Evolutionary conservation across 495 filamentous ascomycete species (phyloP).

Genomic region (Penicillium salamii): DNA sequence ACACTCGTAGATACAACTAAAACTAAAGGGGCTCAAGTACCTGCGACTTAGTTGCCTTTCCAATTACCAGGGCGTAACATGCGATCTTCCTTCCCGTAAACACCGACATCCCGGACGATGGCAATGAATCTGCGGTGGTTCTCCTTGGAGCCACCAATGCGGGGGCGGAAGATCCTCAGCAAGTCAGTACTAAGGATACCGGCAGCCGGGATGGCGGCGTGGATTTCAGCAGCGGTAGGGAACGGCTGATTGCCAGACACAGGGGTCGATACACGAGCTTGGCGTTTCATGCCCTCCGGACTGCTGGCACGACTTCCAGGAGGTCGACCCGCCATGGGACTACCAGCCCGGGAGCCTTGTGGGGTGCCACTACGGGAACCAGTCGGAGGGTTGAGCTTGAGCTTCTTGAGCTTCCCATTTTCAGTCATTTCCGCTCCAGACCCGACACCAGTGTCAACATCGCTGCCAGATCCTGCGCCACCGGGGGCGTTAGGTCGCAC

Average conservation of each 20-base stretch:
- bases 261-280: conserved; percentile 38
- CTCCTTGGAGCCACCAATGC: conserved; percentile 51
- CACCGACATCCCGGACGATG: conserved; percentile 47
- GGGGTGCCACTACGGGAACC: conserved; percentile 52
- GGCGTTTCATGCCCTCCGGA: conserved; percentile 26
- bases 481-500: conserved; percentile 36
- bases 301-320: conserved; percentile 42
- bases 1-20: too few species aligned
- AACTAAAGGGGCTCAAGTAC: too few species aligned
- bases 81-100: conserved; percentile 46
- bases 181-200: conserved; percentile 65
- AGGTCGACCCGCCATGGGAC: conserved; percentile 40
- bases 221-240: conserved; percentile 67
- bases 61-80: conserved; percentile 39
- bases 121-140: conserved; percentile 44
- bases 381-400: conserved; percentile 57
- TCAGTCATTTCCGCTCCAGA: conserved; percentile 68
- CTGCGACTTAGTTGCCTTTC: conserved; percentile 31
- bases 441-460: conserved; percentile 72
- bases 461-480: conserved; percentile 67
- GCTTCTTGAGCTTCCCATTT: conserved; percentile 64
- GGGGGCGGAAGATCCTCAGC: conserved; percentile 58
- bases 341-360: conserved; percentile 53
- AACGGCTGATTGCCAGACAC: conserved; percentile 33
- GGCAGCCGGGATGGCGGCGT: conserved; percentile 60